Conservation (phyloP, 257 asterid genomes). For the Leptodermis oblonga region DNA sequence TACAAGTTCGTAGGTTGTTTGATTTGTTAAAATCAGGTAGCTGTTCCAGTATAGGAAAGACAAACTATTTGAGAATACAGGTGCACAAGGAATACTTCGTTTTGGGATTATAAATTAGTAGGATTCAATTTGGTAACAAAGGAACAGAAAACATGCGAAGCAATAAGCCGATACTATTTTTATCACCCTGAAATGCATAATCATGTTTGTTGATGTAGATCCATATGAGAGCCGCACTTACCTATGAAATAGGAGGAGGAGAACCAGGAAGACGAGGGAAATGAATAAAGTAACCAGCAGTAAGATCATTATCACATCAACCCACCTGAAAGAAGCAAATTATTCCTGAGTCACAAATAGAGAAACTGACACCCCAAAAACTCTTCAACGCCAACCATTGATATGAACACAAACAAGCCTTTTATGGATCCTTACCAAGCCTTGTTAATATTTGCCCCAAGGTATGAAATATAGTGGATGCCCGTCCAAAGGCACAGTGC, state of each 20-base stretch:
- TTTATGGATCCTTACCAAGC: constrained; percentile 60
- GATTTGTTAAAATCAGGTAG: constrained; percentile 87
- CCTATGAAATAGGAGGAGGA: constrained; percentile 91
- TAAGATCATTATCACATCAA: constrained; percentile 55
- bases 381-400: not conserved
- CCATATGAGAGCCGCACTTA: constrained; percentile 21
- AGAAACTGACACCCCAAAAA: not conserved
- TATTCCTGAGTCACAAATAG: not conserved
- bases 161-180: not conserved
- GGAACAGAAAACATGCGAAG: not conserved
- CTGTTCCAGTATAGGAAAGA: constrained; percentile 38
- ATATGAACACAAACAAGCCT: not conserved
- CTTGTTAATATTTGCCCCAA: constrained; percentile 59
- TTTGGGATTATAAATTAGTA: not conserved
- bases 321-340: constrained; percentile 69
- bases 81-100: not conserved
- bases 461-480: constrained; percentile 64
- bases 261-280: constrained; percentile 61
- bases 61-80: not conserved
- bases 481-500: constrained; percentile 83
- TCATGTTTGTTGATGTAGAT: constrained; percentile 2
- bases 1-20: constrained; percentile 94
- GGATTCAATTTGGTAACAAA: not conserved
- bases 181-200: not conserved
- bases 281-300: constrained; percentile 62